phyloP scores from a whole-genome alignment of 306 rosid species.

The Corylus heterophylla region DNA sequence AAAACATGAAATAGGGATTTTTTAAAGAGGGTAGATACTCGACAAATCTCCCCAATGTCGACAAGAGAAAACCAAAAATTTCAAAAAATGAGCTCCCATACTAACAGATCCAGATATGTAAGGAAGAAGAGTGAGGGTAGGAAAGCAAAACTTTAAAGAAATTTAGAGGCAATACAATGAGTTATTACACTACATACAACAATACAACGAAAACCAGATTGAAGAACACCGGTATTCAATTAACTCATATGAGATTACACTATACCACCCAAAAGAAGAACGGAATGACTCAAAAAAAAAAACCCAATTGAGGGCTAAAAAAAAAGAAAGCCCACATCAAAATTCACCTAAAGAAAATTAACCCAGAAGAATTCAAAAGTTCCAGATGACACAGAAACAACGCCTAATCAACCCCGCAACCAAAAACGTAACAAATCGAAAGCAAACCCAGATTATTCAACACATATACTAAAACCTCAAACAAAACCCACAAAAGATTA shows the following conservation, averaged over 20 bases:
- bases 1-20: background rate
- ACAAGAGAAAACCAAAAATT: background rate
- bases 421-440: slow-evolving; percentile 5
- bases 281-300: background rate
- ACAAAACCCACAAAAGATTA: background rate
- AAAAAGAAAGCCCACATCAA: background rate
- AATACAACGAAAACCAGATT: background rate
- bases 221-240: background rate
- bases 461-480: slow-evolving; percentile 8
- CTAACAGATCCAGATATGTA: background rate
- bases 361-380: background rate
- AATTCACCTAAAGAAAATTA: slow-evolving; percentile 1
- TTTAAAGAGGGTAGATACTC: background rate
- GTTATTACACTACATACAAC: background rate
- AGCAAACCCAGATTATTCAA: background rate
- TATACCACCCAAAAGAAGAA: background rate
- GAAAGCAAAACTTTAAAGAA: background rate
- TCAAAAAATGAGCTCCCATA: background rate
- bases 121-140: background rate
- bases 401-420: background rate
- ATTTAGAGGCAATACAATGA: background rate
- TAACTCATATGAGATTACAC: background rate
- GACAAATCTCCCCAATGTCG: slow-evolving; percentile 8
- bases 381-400: background rate
- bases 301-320: background rate